Conservation (phyloP, 2,329 filamentous ascomycete species). For the Botryotinia globosa region DNA sequence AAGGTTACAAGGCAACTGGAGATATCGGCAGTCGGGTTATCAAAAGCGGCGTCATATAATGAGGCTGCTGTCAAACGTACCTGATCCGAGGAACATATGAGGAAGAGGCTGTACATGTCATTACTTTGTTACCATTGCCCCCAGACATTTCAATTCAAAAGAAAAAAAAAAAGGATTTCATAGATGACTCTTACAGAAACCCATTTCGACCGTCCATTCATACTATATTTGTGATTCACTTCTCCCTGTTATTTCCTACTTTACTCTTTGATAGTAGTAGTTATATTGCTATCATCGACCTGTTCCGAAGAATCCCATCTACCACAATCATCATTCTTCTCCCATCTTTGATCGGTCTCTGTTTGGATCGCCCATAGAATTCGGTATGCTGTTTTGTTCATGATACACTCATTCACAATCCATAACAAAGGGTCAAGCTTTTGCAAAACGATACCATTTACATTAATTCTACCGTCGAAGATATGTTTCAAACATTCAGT, state of each 20-base stretch:
- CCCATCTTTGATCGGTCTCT: not conserved
- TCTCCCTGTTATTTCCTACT: not conserved
- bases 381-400: slow-evolving; percentile 29
- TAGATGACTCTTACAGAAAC: not conserved
- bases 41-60: slow-evolving; percentile 11
- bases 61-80: slow-evolving; percentile 15
- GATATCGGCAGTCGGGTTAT: not conserved
- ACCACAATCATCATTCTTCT: not conserved
- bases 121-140: not conserved
- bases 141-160: not conserved
- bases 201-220: not conserved
- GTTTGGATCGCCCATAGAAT: not conserved
- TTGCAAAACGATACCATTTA: not conserved
- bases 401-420: slow-evolving; percentile 24
- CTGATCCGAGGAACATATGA: slow-evolving; percentile 3
- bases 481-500: slow-evolving; percentile 90
- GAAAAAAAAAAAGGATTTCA: slow-evolving; percentile 3
- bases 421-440: slow-evolving; percentile 12
- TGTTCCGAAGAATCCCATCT: not conserved
- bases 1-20: not conserved
- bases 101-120: slow-evolving; percentile 9
- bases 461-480: slow-evolving; percentile 25
- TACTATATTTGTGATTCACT: not conserved
- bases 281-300: not conserved
- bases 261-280: not conserved